Evolutionary conservation across 176 grass and related monocot genomes (phyloP), one percentile per base, ranked within the genome.

Genomic region (Otatea glauca): DNA sequence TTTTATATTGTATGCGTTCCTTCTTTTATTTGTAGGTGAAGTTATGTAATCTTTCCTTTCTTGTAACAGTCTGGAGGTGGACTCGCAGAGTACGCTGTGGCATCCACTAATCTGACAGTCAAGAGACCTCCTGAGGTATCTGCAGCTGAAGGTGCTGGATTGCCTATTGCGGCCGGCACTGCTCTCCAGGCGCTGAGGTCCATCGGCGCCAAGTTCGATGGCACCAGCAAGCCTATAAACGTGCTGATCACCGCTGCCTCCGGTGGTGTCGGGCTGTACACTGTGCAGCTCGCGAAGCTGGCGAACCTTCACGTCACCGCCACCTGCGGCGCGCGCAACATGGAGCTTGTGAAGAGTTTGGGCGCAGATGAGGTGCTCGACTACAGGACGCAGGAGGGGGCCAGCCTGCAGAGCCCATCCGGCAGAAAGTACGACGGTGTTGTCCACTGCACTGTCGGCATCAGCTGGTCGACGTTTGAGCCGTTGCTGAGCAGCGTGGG

Each of bases 321-420:
- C 21, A 90, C 81, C n/a, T 97, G 91, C 12, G 85, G 91, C 1
- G 43, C 78, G 0, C 79, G 79, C 21, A 97, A 92, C 71, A 24
- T 76, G 11, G 85, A 97, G 29, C 81, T 93, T 8, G 89, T 97
- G 55, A 84, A 45, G 80, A 88, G 73, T 65, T 35, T 97, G 55
- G 91, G 91, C 0, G 94, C 94, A 0, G 91, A 92, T 10, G 94
- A 97, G 82, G 91, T 92, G 63, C 75, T 93, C 2, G 89, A 93
- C 88, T 97, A 97, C 37, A 77, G 32, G 72, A 93, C 89, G 0
- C 81, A 82, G 1, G 91, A 93, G 78, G 94, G 91, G 5, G 74
- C 81, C 5, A 79, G 50, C 42, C 48, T 97, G 85, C 86, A 38
- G 27, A 97, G 91, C 69, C 91, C 91, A 0, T 89, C 84, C 0